These are phyloP conservation scores for Peronospora belbahrii DNA, from an alignment of 352 stramenopile genomes.

Conservation along the genomic window DNA sequence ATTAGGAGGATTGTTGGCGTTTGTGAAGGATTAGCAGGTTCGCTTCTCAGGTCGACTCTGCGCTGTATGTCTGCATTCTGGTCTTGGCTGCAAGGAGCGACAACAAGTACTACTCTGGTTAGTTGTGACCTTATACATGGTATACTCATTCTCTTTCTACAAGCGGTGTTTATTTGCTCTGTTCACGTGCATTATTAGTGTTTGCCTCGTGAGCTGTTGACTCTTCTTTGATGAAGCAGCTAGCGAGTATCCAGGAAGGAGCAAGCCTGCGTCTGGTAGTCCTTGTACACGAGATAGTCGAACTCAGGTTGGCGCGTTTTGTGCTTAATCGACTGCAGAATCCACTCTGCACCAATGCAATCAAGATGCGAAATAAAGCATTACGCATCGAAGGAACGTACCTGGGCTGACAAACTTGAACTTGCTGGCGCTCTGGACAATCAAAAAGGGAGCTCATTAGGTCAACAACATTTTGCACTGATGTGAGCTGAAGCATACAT, in stretches of 20 bases:
- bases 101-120: constrained; percentile 34
- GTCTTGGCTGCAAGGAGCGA: constrained; percentile 31
- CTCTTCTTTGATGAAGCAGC: constrained; percentile 1
- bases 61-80: constrained; percentile 14
- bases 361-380: background rate
- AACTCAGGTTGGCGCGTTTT: constrained; percentile 58
- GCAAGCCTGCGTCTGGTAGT: constrained; percentile 12
- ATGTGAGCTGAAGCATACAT: background rate
- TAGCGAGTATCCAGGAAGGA: constrained; percentile 18
- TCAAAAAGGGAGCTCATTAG: background rate
- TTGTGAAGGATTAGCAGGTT: constrained; percentile 9
- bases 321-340: constrained; percentile 63
- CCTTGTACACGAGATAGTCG: constrained; percentile 71
- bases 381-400: constrained; percentile 10
- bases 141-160: constrained; percentile 32
- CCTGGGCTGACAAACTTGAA: constrained; percentile 63
- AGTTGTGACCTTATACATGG: constrained; percentile 43
- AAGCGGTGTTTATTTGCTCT: constrained; percentile 14
- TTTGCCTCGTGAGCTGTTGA: background rate
- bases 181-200: background rate
- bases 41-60: constrained; percentile 5
- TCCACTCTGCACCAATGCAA: constrained; percentile 45
- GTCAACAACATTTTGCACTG: background rate
- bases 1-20: constrained; percentile 20
- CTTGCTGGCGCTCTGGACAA: constrained; percentile 36